Conservation (phyloP, 2,329 filamentous ascomycete genomes). For the Pseudodiploospora longispora region DNA sequence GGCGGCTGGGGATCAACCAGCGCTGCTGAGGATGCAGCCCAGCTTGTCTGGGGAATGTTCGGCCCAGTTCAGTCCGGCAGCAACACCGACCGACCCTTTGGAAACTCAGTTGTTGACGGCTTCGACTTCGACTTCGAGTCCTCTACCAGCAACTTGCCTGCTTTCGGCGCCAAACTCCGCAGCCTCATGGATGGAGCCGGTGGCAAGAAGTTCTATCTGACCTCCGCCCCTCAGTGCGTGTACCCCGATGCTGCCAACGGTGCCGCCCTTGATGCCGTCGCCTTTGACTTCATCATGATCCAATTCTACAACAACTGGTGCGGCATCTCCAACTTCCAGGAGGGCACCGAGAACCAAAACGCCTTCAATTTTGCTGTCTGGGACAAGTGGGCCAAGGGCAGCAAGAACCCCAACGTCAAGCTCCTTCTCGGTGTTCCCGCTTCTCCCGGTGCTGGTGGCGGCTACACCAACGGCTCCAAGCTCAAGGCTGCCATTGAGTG, state of each 20-base stretch:
- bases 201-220: constrained; percentile 53
- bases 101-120: constrained; percentile 57
- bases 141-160: constrained; percentile 47
- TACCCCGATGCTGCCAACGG: constrained; percentile 55
- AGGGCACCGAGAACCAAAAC: constrained; percentile 34
- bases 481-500: constrained; percentile 46
- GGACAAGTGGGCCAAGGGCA: constrained; percentile 57
- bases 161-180: constrained; percentile 53
- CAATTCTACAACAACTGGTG: constrained; percentile 67
- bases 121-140: constrained; percentile 73
- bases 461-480: constrained; percentile 42
- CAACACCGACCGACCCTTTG: constrained; percentile 55
- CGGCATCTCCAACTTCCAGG: constrained; percentile 43
- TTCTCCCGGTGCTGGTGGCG: constrained; percentile 43
- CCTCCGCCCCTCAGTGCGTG: constrained; percentile 60
- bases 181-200: constrained; percentile 42
- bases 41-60: constrained; percentile 63
- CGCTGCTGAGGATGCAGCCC: constrained; percentile 47
- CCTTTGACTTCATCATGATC: constrained; percentile 53
- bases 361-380: constrained; percentile 56
- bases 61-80: constrained; percentile 43
- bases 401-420: constrained; percentile 52
- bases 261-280: constrained; percentile 46
- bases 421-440: constrained; percentile 55
- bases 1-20: constrained; percentile 52